Base-by-base conservation (phyloP, 768 basidiomycete species). In the Tremella fuciformis region DNA sequence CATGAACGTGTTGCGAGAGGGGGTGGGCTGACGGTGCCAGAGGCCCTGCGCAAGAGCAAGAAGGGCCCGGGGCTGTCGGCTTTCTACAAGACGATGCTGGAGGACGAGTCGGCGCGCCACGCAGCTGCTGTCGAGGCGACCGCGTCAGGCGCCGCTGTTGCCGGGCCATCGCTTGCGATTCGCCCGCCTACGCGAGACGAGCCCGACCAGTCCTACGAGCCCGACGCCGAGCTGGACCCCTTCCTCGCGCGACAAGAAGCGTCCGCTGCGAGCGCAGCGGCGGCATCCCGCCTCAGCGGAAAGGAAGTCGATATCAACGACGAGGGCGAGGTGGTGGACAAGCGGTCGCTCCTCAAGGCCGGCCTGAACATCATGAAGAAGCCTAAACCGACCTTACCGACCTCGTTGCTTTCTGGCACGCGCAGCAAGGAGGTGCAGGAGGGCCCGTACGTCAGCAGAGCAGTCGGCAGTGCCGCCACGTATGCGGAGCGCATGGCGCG, bases 301-400 rank as follows among this genome's bases (percentile, higher is more conserved):
- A 88, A 88, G 75, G 82, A 85, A 11, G 86, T 99, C 34, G 94
- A 97, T 76, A 79, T 97, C 34, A 98, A 98, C 76, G 94, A 98
- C 76, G 93, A 97, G 67, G 93, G 92, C 67, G 89, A 93, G 74
- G 92, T 98, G 47, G 87, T 99, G 49, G 96, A 99, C 79, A 92
- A 93, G 72, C 86, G 93, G 56, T 89, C 93, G 53, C 80, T 99
- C 8, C 81, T 98, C 46, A 84, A 87, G 19, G 93, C 94, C 3
- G 96, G 96, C 1, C 79, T 99, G 56, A 99, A 99, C 74, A 82
- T 98, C 46, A 85, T 89, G 34, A 75, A 74, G 55, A 78, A 78
- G 83, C 88, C 59, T 25, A 73, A 79, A 13, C 49, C 67, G 34
- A 41, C 46, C 25, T 73, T 83, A 54, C 71, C 78, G 2, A 86